Evolutionary conservation across 2,329 filamentous ascomycete species (phyloP).

Genomic region (Elsinoe ampelina): DNA sequence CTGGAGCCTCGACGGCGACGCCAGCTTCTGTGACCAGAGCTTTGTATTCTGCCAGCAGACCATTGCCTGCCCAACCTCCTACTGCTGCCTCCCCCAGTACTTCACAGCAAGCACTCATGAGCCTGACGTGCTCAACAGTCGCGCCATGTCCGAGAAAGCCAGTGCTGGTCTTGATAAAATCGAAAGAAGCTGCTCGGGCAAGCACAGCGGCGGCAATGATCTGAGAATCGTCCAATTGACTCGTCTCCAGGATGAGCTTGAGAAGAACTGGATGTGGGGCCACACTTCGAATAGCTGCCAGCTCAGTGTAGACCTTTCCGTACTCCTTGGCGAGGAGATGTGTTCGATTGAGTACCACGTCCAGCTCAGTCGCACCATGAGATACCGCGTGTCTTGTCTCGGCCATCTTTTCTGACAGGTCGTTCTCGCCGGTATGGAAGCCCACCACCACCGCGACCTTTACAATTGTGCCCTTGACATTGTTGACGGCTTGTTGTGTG

Average conservation of each 20-base stretch:
- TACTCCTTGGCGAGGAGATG: conserved; percentile 36
- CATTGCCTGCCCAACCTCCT: conserved; percentile 15
- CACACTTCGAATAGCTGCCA: conserved; percentile 42
- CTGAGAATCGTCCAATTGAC: conserved; percentile 39
- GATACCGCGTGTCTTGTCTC: conserved; percentile 43
- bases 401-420: conserved; percentile 41
- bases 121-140: conserved; percentile 41
- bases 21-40: conserved; percentile 1
- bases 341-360: conserved; percentile 50
- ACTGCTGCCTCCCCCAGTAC: conserved; percentile 28
- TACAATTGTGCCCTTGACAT: conserved; percentile 41
- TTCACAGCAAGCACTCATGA: conserved; percentile 45
- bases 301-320: conserved; percentile 43
- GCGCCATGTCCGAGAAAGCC: conserved; percentile 50
- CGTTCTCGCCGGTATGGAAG: conserved; percentile 51
- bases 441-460: conserved; percentile 49
- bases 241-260: conserved; percentile 53
- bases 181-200: conserved; percentile 43
- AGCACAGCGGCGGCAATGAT: conserved; percentile 47
- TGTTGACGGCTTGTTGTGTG: conserved; percentile 42
- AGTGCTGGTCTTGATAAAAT: conserved; percentile 53
- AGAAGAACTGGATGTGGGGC: conserved; percentile 35
- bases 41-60: conserved; percentile 3
- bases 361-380: conserved; percentile 47
- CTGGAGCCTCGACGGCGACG: background rate